A percentile compares a stretch with the other conserved stretches of the same genome.
Conservation (phyloP, 129 eudicot genomes). For the Saussurea involucrata region DNA sequence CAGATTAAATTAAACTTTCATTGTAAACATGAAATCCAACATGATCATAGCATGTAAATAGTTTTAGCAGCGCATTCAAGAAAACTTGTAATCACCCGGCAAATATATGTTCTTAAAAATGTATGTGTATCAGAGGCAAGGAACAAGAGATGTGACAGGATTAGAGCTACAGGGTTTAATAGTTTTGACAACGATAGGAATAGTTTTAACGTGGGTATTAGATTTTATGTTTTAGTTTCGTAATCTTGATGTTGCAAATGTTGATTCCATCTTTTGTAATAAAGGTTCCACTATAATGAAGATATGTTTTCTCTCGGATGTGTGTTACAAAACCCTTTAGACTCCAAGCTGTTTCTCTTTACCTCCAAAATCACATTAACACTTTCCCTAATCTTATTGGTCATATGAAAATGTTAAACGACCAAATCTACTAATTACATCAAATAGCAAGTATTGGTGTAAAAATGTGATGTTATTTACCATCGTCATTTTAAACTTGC, state of each 20-base stretch:
- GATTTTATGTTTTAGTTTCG: not conserved
- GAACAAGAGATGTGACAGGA: not conserved
- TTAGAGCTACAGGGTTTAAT: not conserved
- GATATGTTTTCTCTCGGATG: not conserved
- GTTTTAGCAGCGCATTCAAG: not conserved
- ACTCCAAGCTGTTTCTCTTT: not conserved
- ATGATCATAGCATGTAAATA: not conserved
- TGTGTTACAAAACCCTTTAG: not conserved
- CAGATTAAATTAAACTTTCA: not conserved
- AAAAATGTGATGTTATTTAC: not conserved
- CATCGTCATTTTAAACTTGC: not conserved
- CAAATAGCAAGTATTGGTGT: not conserved
- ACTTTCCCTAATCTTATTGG: not conserved
- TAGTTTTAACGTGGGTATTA: not conserved
- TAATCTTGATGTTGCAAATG: not conserved
- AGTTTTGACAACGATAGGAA: not conserved
- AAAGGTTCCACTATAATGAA: not conserved
- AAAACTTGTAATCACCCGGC: not conserved
- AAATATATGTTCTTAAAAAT: not conserved
- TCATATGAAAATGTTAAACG: not conserved
- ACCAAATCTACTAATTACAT: not conserved
- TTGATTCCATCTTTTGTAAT: not conserved
- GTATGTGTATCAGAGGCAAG: not conserved
- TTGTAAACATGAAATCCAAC: not conserved
- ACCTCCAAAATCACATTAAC: constrained; percentile 6